These are phyloP conservation scores for Alloteropsis angusta DNA, from an alignment of 202 grass and related monocot species.

Conservation along the genomic window DNA sequence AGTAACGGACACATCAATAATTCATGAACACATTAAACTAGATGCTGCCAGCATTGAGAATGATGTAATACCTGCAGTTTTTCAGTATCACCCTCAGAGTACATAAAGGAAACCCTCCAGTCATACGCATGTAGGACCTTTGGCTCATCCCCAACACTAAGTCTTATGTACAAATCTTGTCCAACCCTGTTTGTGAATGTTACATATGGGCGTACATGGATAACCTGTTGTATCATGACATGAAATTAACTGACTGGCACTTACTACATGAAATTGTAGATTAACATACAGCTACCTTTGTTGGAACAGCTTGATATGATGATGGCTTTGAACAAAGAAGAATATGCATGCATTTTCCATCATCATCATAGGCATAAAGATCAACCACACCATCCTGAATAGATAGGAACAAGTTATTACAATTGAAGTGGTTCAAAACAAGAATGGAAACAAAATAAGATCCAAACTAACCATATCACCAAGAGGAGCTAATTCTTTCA, in stretches of 20 bases:
- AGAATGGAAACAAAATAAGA: not conserved
- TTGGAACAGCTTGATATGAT: slow-evolving; percentile 87
- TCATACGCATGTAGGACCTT: slow-evolving; percentile 65
- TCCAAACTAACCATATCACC: slow-evolving; percentile 78
- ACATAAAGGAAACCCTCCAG: slow-evolving; percentile 73
- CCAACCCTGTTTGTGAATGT: slow-evolving; percentile 90
- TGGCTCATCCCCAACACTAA: slow-evolving; percentile 54
- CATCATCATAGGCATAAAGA: slow-evolving; percentile 66
- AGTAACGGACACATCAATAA: not conserved
- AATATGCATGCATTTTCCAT: slow-evolving; percentile 65
- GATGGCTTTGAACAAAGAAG: slow-evolving; percentile 91
- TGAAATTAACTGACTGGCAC: slow-evolving; percentile 12
- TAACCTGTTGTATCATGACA: slow-evolving; percentile 53
- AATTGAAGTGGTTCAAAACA: not conserved
- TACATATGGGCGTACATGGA: slow-evolving; percentile 75
- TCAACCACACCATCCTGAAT: slow-evolving; percentile 79
- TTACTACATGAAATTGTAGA: slow-evolving; percentile 22
- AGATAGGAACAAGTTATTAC: slow-evolving; percentile 16
- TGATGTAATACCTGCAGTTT: slow-evolving; percentile 56
- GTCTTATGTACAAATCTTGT: slow-evolving; percentile 74
- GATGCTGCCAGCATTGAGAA: slow-evolving; percentile 1
- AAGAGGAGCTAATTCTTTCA: slow-evolving; percentile 76
- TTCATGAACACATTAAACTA: slow-evolving; percentile 2
- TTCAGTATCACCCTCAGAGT: slow-evolving; percentile 56
- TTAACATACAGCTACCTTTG: slow-evolving; percentile 57